A percentile compares a stretch with the other conserved stretches of the same genome.
These are phyloP conservation scores for Volvox reticuliferus DNA, from an alignment of 139 green algal species.

Conservation along the genomic window DNA sequence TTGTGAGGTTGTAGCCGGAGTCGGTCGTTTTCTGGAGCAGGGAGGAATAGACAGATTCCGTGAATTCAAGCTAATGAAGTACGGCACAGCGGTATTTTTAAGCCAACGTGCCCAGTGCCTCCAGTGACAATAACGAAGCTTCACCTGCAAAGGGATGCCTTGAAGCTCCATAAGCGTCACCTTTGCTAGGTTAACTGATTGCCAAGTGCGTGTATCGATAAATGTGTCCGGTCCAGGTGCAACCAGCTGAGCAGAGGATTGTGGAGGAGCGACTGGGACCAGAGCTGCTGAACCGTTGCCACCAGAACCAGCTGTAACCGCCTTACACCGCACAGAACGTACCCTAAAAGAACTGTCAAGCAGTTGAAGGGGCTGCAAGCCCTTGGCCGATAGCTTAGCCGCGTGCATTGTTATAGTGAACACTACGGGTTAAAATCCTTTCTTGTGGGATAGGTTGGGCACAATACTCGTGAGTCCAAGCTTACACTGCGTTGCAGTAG, in stretches of 20 bases:
- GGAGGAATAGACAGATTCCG: background rate
- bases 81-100: background rate
- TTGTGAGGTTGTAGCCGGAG: constrained; percentile 13
- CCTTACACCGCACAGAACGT: background rate
- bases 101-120: background rate
- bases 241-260: background rate
- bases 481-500: no score
- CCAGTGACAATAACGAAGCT: background rate
- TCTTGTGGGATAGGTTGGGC: no score
- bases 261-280: background rate
- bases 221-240: background rate
- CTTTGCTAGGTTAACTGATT: background rate
- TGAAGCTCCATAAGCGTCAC: constrained; percentile 32
- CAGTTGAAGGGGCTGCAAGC: background rate
- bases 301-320: background rate
- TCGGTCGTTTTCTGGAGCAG: constrained; percentile 32
- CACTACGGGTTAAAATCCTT: background rate
- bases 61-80: background rate
- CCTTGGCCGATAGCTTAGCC: background rate
- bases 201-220: constrained; percentile 9
- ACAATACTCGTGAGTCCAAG: no score
- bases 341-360: background rate
- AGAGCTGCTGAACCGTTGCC: background rate
- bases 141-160: constrained; percentile 39
- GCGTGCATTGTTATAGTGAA: background rate